Evolutionary conservation across 257 asterid species (phyloP), one percentile per base, ranked within the genome.

Genomic region (Eucommia ulmoides): DNA sequence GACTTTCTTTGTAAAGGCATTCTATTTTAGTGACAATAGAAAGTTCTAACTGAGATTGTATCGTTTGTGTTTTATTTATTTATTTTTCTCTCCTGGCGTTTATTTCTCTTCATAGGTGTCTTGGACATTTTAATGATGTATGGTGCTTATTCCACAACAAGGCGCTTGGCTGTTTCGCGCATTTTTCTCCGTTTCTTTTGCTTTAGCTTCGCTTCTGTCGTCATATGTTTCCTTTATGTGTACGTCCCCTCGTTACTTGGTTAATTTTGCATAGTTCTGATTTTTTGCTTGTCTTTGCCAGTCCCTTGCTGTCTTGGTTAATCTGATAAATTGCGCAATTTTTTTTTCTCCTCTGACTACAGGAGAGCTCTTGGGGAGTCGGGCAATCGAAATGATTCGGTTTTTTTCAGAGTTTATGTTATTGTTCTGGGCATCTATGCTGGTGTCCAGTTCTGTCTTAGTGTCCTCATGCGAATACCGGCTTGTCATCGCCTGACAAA

Each of bases 121-220:
- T 70, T 86, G 80, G 95, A 91, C 72, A 71, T 91, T 60, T 50
- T 86, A 45, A 86, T 83, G 95, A 86, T 91, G 98, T 81, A 79
- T 72, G 98, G 98, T 54, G 98, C 98, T 45, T 91, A 86, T 63
- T 73, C 95, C 44, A 79, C 96, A 44, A 73, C 95, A 56, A 86
- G 84, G 63, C 70, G 74, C 50, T 50, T 91, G 46, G 98, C 98
- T 51, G 83, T 86, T 53, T 33, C 79, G 60, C 79, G 98, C 59
- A 80, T 86, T 59, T 86, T 91, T 66, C 83, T 86, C 51, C 96
- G 96, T 54, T 81, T 86, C 52, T 67, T 83, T 46, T 65, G 74
- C 81, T 82, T 78, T 61, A 68, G 74, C 54, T 29, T 69, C 49
- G 57, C 79, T 63, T 83, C 98, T 46, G 77, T 70, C 55, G 51